A percentile compares a stretch with the other conserved stretches of the same genome.
These are phyloP conservation scores for Pseudozyma hubeiensis DNA, from an alignment of 1,284 basidiomycete genomes.

Conservation along the genomic window DNA sequence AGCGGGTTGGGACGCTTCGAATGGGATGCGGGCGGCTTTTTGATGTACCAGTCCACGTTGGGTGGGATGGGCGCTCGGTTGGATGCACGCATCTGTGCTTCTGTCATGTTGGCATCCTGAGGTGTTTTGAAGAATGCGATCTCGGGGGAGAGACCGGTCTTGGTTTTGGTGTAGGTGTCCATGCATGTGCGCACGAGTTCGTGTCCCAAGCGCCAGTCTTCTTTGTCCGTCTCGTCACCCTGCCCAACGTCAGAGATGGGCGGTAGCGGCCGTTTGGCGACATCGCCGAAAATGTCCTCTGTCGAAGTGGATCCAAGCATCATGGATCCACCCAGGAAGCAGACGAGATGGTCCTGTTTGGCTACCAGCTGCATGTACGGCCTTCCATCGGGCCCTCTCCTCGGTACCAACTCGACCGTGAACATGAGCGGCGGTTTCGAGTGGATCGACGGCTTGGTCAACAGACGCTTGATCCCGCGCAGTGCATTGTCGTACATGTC, in stretches of 20 bases:
- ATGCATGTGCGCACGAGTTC: constrained; percentile 87
- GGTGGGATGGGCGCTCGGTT: constrained; percentile 26
- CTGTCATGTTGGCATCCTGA: constrained; percentile 27
- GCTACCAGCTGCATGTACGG: constrained; percentile 72
- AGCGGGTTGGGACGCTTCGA: constrained; percentile 68
- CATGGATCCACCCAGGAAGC: constrained; percentile 91
- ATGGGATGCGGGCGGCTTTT: constrained; percentile 49
- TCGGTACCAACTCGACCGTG: constrained; percentile 78
- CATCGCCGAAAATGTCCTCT: constrained; percentile 31
- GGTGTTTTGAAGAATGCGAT: constrained; percentile 64
- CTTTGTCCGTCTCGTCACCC: constrained; percentile 73
- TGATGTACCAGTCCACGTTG: constrained; percentile 65
- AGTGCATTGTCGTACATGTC: constrained; percentile 90
- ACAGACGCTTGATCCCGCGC: constrained; percentile 80
- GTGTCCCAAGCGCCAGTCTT: constrained; percentile 83
- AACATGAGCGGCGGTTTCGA: constrained; percentile 74
- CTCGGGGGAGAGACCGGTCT: constrained; percentile 75
- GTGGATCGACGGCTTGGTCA: constrained; percentile 73
- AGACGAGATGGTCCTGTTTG: constrained; percentile 96
- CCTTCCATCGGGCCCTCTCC: constrained; percentile 7
- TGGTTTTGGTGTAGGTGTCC: constrained; percentile 81
- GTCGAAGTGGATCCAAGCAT: constrained; percentile 79
- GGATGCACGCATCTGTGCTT: constrained; percentile 19
- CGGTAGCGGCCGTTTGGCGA: constrained; percentile 26
- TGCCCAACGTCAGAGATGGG: constrained; percentile 72